Percentiles rank a stretch among this genome's conserved stretches.
These are phyloP conservation scores for Corylus heterophylla DNA, from an alignment of 306 rosid species.

Conservation along the genomic window DNA sequence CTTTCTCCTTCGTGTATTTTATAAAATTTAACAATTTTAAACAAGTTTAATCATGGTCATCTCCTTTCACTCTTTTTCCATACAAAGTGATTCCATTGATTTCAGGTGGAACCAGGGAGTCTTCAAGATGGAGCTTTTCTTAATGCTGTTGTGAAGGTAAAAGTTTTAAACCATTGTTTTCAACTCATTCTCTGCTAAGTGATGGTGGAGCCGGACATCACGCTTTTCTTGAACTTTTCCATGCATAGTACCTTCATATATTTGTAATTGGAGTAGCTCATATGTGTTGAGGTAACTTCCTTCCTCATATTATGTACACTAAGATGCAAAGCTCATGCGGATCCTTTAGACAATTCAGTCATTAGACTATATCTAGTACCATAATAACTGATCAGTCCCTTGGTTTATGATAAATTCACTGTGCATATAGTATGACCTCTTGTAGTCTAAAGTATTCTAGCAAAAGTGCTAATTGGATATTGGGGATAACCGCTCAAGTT, in stretches of 20 bases:
- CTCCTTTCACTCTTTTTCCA: constrained; percentile 2
- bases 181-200: background rate
- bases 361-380: background rate
- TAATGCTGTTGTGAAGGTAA: constrained; percentile 97
- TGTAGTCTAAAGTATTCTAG: background rate
- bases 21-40: background rate
- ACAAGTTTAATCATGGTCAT: no score
- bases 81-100: constrained; percentile 23
- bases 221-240: constrained; percentile 9
- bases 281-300: background rate
- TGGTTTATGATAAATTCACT: background rate
- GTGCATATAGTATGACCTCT: background rate
- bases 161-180: background rate
- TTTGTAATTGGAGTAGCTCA: background rate
- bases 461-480: background rate
- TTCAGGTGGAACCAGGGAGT: constrained; percentile 70
- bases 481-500: background rate
- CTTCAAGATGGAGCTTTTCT: constrained; percentile 74
- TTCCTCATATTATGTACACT: background rate
- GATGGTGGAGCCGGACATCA: background rate
- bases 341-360: background rate
- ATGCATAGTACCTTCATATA: background rate
- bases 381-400: background rate
- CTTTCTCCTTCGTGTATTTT: background rate
- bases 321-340: background rate